These are phyloP conservation scores for Porodaedalea pini DNA, from an alignment of 1,284 basidiomycete genomes.

Conservation along the genomic window DNA sequence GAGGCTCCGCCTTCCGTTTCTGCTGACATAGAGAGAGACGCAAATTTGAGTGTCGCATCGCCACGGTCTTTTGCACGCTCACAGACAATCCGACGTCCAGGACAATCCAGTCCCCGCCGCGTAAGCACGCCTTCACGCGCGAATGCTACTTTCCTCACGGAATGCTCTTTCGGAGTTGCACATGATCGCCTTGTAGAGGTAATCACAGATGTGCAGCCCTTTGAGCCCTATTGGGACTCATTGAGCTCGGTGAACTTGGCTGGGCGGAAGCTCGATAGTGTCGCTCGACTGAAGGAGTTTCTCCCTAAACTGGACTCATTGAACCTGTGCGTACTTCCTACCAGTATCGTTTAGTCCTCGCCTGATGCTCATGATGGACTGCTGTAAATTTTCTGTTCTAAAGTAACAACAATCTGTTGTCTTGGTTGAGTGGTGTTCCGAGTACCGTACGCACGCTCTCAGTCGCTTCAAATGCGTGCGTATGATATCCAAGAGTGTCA, in stretches of 20 bases:
- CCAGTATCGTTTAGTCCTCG: neutral
- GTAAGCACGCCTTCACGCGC: conserved; percentile 6
- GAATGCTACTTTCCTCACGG: conserved; percentile 79
- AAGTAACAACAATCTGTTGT: conserved; percentile 79
- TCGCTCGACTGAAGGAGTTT: conserved; percentile 92
- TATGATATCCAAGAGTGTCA: conserved; percentile 21
- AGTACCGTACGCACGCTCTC: conserved; percentile 74
- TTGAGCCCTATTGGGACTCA: conserved; percentile 92
- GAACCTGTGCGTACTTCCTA: conserved; percentile 58
- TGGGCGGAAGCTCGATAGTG: conserved; percentile 78
- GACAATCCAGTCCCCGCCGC: conserved; percentile 26
- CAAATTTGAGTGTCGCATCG: conserved; percentile 26
- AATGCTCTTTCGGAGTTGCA: conserved; percentile 92
- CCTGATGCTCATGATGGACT: conserved; percentile 1
- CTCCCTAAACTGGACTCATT: conserved; percentile 81
- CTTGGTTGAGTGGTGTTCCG: conserved; percentile 87
- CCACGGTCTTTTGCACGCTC: conserved; percentile 48
- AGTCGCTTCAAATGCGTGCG: conserved; percentile 74
- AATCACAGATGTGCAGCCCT: conserved; percentile 94
- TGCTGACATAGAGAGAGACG: neutral
- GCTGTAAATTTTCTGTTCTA: neutral
- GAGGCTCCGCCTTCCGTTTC: neutral
- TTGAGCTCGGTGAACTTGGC: conserved; percentile 77
- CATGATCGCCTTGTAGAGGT: conserved; percentile 88
- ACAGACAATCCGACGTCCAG: conserved; percentile 32